Conservation (phyloP, 2,329 filamentous ascomycete species). For the Colletotrichum sansevieriae region DNA sequence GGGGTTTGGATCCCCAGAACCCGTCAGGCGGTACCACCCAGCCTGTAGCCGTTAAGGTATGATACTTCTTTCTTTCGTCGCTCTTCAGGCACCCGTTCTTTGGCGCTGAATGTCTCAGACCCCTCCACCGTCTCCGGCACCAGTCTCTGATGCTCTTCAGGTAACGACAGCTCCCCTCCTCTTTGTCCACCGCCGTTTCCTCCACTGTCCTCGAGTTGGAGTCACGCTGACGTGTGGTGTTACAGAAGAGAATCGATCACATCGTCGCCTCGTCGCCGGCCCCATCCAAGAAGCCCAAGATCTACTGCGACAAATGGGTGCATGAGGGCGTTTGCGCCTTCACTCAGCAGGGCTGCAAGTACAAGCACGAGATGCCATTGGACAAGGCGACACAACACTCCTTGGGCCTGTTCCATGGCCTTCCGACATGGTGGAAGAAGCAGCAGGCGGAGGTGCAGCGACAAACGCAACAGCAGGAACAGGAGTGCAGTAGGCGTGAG, state of each 20-base stretch:
- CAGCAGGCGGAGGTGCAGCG: slow-evolving; percentile 60
- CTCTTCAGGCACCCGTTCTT: slow-evolving; percentile 32
- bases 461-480: slow-evolving; percentile 28
- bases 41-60: slow-evolving; percentile 55
- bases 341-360: slow-evolving; percentile 87
- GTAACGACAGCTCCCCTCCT: slow-evolving; percentile 44
- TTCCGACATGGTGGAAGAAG: slow-evolving; percentile 72
- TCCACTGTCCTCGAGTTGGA: not conserved
- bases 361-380: slow-evolving; percentile 89
- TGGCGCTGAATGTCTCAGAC: slow-evolving; percentile 48
- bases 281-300: slow-evolving; percentile 67
- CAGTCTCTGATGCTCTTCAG: slow-evolving; percentile 50
- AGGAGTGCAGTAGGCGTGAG: slow-evolving; percentile 1
- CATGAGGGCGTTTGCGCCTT: slow-evolving; percentile 88
- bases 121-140: slow-evolving; percentile 42
- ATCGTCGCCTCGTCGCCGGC: slow-evolving; percentile 48
- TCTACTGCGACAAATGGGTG: slow-evolving; percentile 93
- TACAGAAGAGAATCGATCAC: slow-evolving; percentile 50
- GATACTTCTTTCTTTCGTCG: slow-evolving; percentile 40
- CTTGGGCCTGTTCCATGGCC: slow-evolving; percentile 77
- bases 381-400: slow-evolving; percentile 74
- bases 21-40: slow-evolving; percentile 53
- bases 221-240: slow-evolving; percentile 17
- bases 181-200: too few species aligned
- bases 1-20: slow-evolving; percentile 53